Percentiles rank a stretch among this genome's conserved stretches.
Evolutionary conservation across 768 basidiomycete genomes (phyloP).

Genomic region (Neoboletus brunneissimus): DNA sequence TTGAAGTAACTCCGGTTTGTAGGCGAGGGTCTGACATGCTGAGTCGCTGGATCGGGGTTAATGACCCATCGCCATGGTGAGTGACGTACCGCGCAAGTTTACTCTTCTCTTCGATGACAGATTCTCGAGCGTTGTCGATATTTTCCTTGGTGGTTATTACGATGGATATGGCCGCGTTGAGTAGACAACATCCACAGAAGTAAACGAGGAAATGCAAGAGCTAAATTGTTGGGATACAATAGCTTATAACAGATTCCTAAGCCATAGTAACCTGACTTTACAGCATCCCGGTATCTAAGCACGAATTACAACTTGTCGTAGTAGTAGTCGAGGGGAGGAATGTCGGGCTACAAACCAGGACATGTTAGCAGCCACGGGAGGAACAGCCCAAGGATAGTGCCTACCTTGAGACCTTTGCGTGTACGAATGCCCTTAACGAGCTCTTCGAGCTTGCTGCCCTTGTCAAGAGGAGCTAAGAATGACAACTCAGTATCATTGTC

Average conservation of each 20-base stretch:
- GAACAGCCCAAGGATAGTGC: constrained; percentile 3
- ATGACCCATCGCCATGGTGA: no score
- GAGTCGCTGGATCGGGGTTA: no score
- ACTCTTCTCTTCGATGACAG: not conserved
- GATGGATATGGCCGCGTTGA: no score
- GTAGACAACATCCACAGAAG: not conserved
- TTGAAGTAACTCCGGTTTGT: not conserved
- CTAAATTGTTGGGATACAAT: constrained; percentile 16
- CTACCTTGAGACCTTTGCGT: constrained; percentile 93
- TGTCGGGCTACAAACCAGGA: constrained; percentile 60
- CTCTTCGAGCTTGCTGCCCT: constrained; percentile 88
- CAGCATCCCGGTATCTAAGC: constrained; percentile 1
- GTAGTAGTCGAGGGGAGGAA: constrained; percentile 83
- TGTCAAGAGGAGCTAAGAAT: constrained; percentile 66
- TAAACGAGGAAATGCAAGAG: constrained; percentile 10
- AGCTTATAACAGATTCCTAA: constrained; percentile 16
- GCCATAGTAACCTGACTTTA: constrained; percentile 7
- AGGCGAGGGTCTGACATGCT: no score
- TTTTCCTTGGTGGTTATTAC: not conserved
- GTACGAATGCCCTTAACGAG: constrained; percentile 78
- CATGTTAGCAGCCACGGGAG: constrained; percentile 8
- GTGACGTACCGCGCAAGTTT: not conserved
- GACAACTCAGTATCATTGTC: constrained; percentile 2
- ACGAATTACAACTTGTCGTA: constrained; percentile 82
- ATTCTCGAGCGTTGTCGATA: not conserved